Evolutionary conservation across 176 grass and related monocot genomes (phyloP).

Genomic region (Rhynchospora breviuscula): DNA sequence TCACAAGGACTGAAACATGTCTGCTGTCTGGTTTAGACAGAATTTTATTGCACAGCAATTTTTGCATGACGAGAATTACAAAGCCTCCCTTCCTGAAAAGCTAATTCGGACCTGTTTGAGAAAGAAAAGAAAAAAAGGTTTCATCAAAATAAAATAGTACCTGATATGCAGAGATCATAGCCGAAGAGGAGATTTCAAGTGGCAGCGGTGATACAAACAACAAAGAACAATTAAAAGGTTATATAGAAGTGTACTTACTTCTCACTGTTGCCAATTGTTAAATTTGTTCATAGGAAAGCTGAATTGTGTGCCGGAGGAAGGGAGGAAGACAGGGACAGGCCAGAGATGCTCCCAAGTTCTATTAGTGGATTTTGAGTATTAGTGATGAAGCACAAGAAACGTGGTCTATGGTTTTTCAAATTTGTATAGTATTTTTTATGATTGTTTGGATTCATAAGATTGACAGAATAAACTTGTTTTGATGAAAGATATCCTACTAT

Average conservation of each 20-base stretch:
- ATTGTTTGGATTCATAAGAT: neutral
- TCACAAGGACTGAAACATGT: no score
- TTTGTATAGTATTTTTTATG: neutral
- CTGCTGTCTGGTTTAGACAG: no score
- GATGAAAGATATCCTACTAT: no score
- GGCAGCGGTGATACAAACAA: conserved; percentile 56
- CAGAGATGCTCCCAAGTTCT: neutral
- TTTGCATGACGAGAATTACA: no score
- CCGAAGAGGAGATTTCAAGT: conserved; percentile 71
- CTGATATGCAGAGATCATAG: conserved; percentile 66
- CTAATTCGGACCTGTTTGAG: neutral
- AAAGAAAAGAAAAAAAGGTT: neutral
- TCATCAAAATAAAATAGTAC: conserved; percentile 4
- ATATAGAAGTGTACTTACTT: conserved; percentile 11
- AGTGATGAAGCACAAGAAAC: neutral
- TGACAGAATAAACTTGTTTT: neutral
- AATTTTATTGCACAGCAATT: no score
- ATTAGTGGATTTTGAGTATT: neutral
- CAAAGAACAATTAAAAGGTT: conserved; percentile 54
- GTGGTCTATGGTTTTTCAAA: neutral
- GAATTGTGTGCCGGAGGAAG: neutral
- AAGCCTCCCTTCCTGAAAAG: no score
- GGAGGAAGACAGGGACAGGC: neutral
- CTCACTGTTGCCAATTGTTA: conserved; percentile 14
- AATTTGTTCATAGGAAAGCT: conserved; percentile 24